These are phyloP conservation scores for Xylaria castorea DNA, from an alignment of 495 filamentous ascomycete species.

Conservation along the genomic window DNA sequence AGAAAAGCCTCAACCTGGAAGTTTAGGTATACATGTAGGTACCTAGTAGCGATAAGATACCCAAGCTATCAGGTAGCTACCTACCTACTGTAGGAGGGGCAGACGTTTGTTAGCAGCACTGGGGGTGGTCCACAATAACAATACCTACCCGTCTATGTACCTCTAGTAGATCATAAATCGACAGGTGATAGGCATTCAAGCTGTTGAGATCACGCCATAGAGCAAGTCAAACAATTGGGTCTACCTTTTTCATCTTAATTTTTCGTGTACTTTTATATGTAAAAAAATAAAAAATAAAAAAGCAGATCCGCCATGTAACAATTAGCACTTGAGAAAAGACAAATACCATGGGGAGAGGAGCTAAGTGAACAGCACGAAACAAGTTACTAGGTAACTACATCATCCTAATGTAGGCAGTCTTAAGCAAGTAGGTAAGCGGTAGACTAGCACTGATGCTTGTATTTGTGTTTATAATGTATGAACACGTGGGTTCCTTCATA, in stretches of 20 bases:
- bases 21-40: not conserved
- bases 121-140: not conserved
- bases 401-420: not conserved
- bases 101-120: not conserved
- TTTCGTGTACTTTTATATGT: too few relatives aligned
- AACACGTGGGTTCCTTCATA: conserved; percentile 1
- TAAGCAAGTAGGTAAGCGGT: not conserved
- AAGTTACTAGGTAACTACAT: not conserved
- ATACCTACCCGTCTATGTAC: too few relatives aligned
- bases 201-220: not conserved
- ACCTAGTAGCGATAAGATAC: conserved; percentile 11
- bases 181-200: not conserved
- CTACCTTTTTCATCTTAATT: too few relatives aligned
- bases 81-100: conserved; percentile 6
- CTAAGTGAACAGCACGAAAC: not conserved
- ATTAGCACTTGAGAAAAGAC: not conserved
- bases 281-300: too few relatives aligned
- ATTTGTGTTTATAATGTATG: not conserved
- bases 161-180: not conserved
- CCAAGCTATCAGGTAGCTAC: not conserved
- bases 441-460: not conserved
- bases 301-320: not conserved
- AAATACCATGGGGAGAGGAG: not conserved
- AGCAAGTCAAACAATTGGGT: not conserved
- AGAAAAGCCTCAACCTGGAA: not conserved